A percentile compares a stretch with the other conserved stretches of the same genome.
phyloP scores from a whole-genome alignment of 805 yeast species.

The Kuraishia piskuri region DNA sequence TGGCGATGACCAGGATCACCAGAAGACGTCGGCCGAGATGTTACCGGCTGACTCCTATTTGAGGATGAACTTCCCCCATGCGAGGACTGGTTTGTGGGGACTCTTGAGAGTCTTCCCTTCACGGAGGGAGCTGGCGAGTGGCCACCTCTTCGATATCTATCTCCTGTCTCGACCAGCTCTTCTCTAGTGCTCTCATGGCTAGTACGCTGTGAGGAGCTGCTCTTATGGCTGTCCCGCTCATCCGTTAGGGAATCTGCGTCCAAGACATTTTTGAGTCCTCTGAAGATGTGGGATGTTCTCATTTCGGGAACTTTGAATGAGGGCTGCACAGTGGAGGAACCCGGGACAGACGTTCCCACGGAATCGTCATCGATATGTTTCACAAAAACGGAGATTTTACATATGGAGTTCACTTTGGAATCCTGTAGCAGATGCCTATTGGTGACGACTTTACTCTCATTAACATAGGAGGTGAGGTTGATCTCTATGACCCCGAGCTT shows the following conservation, averaged over 20 bases:
- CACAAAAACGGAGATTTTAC: conserved; percentile 42
- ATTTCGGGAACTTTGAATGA: conserved; percentile 13
- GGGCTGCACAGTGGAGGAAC: background rate
- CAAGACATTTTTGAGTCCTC: conserved; percentile 15
- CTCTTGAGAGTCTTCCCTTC: background rate
- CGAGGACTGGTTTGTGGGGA: background rate
- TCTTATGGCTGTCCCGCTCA: background rate
- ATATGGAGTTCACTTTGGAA: conserved; percentile 77
- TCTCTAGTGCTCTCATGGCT: background rate
- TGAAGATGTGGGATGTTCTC: conserved; percentile 13
- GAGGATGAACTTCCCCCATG: background rate
- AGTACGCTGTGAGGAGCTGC: background rate
- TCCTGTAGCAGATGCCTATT: conserved; percentile 65
- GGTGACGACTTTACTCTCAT: conserved; percentile 40
- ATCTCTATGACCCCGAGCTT: conserved; percentile 59
- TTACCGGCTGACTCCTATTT: background rate
- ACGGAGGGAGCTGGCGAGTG: background rate
- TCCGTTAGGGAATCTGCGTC: conserved; percentile 4
- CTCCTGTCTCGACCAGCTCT: background rate
- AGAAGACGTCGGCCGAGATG: background rate
- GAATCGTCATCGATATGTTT: conserved; percentile 6
- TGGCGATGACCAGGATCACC: background rate
- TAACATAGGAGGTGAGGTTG: conserved; percentile 65
- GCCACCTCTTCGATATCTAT: background rate
- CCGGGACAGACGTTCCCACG: background rate